Conservation (phyloP, 169 alveolate genomes). For the Cryptosporidium ryanae region DNA sequence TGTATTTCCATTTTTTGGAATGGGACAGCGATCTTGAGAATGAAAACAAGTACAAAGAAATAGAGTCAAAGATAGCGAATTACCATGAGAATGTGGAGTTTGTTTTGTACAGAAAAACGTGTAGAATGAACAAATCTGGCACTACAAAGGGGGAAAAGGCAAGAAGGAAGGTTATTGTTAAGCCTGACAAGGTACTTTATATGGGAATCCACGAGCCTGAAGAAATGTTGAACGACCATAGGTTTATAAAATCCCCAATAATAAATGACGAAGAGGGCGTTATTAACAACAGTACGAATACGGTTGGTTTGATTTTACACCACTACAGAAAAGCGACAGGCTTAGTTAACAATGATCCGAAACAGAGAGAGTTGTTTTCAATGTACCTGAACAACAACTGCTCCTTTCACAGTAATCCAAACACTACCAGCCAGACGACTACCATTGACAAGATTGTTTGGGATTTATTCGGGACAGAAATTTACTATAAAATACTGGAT, state of each 20-base stretch:
- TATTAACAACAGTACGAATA: not conserved
- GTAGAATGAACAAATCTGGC: slow-evolving; percentile 53
- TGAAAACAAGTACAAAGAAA: slow-evolving; percentile 8
- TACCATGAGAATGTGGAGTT: slow-evolving; percentile 1
- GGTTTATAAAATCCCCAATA: slow-evolving; percentile 18
- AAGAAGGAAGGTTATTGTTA: slow-evolving; percentile 51
- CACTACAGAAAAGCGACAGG: slow-evolving; percentile 69
- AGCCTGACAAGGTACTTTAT: slow-evolving; percentile 44
- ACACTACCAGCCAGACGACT: not conserved
- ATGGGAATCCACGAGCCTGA: slow-evolving; percentile 74
- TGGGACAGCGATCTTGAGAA: slow-evolving; percentile 31
- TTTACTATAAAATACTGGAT: slow-evolving; percentile 32
- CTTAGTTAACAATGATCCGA: slow-evolving; percentile 58
- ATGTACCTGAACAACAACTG: slow-evolving; percentile 32
- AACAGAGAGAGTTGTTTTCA: slow-evolving; percentile 5
- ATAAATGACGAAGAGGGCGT: not conserved
- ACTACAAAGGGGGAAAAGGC: slow-evolving; percentile 44
- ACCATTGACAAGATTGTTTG: slow-evolving; percentile 38
- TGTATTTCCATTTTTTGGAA: slow-evolving; percentile 66
- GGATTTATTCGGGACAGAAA: slow-evolving; percentile 38
- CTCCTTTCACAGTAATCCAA: not conserved
- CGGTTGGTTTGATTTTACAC: slow-evolving; percentile 16
- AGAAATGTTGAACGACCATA: slow-evolving; percentile 10
- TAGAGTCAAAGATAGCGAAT: not conserved
- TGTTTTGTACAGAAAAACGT: slow-evolving; percentile 39